Evolutionary conservation across 73 alveolate species (phyloP), one percentile per base, ranked within the genome.

Genomic region (Paramecium biaurelia): DNA sequence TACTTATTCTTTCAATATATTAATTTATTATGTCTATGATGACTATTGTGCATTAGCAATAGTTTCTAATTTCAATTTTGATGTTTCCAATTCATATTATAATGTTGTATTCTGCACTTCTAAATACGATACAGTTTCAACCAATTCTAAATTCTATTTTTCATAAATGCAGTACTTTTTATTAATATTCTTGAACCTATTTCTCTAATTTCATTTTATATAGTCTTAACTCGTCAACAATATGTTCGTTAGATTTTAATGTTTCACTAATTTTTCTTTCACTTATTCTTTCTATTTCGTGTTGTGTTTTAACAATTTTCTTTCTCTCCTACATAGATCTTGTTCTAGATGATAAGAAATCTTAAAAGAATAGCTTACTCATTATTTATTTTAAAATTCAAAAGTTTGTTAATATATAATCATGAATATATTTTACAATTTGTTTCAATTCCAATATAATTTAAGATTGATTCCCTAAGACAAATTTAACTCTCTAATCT

Each of bases 281-380:
- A 14, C 86, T 72, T 32, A 38, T 37, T 72, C 86, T 4, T 72
- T 72, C 86, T 30, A 63, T 63, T 30, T 63, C 84, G 20, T 72
- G 35, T 72, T 72, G 59, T 72, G 86, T 72, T 38, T 20, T 32
- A 9, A 21, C 32, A 35, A 34, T 72, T 42, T 37, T 72, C n/a
- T 42, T 32, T 34, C 86, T 72, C 56, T 72, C 86, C 20, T 72
- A 24, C 20, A 35, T 35, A 28, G 86, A 72, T 18, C 58, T 32
- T n/a, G 59, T 72, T 21, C 86, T 30, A 12, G 67, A 30, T 20
- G 59, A 35, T 38, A 72, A 35, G 58, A 72, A 72, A 38, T 72
- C 86, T 37, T 72, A 35, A 72, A 72, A 72, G 63, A 72, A 72
- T 23, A 72, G 58, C 45, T 72, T 72, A 18, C 86, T 72, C 86